phyloP scores from a whole-genome alignment of 225 moss, liverwort and hornwort species.

The Marchantia polymorpha region DNA sequence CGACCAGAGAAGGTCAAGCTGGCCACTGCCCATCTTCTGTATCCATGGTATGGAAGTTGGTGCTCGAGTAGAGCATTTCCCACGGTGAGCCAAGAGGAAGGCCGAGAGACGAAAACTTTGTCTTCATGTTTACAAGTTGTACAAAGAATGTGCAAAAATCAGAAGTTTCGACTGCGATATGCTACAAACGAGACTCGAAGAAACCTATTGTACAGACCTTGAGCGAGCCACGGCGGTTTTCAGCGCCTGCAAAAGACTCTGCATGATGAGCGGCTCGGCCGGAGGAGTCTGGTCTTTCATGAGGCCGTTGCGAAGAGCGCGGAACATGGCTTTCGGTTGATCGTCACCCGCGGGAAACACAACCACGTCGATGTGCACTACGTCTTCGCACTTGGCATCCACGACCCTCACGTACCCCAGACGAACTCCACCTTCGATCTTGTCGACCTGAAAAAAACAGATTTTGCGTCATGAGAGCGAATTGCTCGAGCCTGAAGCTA shows the following conservation, averaged over 20 bases:
- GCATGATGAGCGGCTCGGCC: constrained; percentile 86
- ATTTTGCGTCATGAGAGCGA: background rate
- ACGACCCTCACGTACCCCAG: constrained; percentile 73
- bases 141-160: background rate
- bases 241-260: constrained; percentile 80
- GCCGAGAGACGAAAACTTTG: no score
- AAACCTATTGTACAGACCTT: background rate
- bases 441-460: constrained; percentile 65
- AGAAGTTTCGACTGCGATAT: background rate
- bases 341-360: constrained; percentile 50
- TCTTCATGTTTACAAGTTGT: no score
- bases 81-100: no score
- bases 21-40: no score
- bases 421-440: constrained; percentile 84
- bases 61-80: no score
- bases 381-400: constrained; percentile 61
- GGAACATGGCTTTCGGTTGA: constrained; percentile 64
- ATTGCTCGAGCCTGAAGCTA: background rate
- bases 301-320: constrained; percentile 68
- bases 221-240: constrained; percentile 52
- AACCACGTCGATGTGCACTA: constrained; percentile 78
- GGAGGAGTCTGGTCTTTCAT: constrained; percentile 72
- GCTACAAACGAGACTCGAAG: background rate
- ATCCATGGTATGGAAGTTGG: no score
- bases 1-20: no score